Percentiles rank a stretch among this genome's conserved stretches.
Evolutionary conservation across 208 protist species (phyloP).

Genomic region (Sergeia podlipaevii): DNA sequence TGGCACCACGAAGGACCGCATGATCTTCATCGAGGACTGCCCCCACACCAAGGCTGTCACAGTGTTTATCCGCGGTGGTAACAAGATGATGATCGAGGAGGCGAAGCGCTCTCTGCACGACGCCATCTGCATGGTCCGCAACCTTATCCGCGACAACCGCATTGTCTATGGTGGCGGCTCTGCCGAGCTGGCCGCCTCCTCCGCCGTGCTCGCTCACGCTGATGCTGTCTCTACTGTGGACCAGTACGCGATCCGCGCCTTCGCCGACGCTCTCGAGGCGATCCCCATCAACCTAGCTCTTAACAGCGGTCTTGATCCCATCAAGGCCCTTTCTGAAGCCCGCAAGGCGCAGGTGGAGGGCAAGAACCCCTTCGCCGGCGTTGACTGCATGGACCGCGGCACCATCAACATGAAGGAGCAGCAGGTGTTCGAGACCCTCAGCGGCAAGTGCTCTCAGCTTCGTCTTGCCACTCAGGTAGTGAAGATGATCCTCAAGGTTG

Average conservation of each 20-base stretch:
- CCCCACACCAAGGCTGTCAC: slow-evolving; percentile 98
- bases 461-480: slow-evolving; percentile 99
- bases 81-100: slow-evolving; percentile 99
- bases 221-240: slow-evolving; percentile 94
- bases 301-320: slow-evolving; percentile 97
- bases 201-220: slow-evolving; percentile 91
- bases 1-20: slow-evolving; percentile 97
- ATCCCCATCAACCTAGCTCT: slow-evolving; percentile 99
- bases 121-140: slow-evolving; percentile 99
- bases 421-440: slow-evolving; percentile 98
- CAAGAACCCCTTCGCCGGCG: slow-evolving; percentile 95
- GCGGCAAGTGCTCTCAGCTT: slow-evolving; percentile 99
- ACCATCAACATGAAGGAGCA: slow-evolving; percentile 98
- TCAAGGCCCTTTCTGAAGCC: slow-evolving; percentile 96
- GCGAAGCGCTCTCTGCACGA: slow-evolving; percentile 99
- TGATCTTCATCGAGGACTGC: slow-evolving; percentile 99
- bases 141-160: slow-evolving; percentile 98
- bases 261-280: slow-evolving; percentile 98
- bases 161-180: slow-evolving; percentile 99
- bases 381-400: slow-evolving; percentile 97
- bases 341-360: slow-evolving; percentile 94
- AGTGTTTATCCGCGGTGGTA: slow-evolving; percentile 99
- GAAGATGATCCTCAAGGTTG: slow-evolving; percentile 99
- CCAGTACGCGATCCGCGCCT: slow-evolving; percentile 99
- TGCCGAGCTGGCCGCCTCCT: slow-evolving; percentile 97